Base-by-base conservation (phyloP, 2,329 filamentous ascomycete genomes). In the Phialemoniopsis sp. region DNA sequence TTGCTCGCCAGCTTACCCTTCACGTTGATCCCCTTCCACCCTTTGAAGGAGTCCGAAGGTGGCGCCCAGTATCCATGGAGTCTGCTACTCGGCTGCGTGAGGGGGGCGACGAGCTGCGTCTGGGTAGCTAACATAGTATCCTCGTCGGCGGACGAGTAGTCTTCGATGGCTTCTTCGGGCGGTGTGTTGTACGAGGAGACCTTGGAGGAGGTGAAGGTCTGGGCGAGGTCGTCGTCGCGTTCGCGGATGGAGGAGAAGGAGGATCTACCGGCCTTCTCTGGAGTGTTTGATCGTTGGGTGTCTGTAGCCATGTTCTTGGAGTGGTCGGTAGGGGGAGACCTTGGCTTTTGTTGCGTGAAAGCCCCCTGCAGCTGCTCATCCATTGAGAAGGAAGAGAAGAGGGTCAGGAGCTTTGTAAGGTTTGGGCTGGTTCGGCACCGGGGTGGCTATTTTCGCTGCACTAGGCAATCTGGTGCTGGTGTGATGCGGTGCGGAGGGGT, bases 181-280 rank as follows among this genome's bases (percentile, higher is more conserved):
- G 63, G 59, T 19, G 50, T 49, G 34, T 66, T 66, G 52, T 80
- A 81, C 40, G 74, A 78, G 29, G 79, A 82, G 45, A 81, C 62
- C 58, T 81, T 82, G 54, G 76, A 75, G 39, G 71, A 71, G 36
- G 78, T 82, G 47, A 84, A 84, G 40, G 73, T 76, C 63, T 84
- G 80, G 40, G 75, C 71, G 21, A 80, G 60, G 44, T 73, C 72
- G 49, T 70, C 67, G 53, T 78, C 74, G 56, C 74, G 72, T 63
- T 81, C 77, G 44, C 77, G 68, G 43, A 81, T 76, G 34, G 77
- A 81, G 21, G 77, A 80, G 60, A 81, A 81, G 42, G 77, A 81
- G 21, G 73, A 73, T 43, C 76, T 72, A 46, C 57, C 58, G 42
- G 55, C 56, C 45, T 59, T 60, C 47, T 64, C 59, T 38, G 59